Evolutionary conservation across 2,329 filamentous ascomycete species (phyloP).

Genomic region (Beauveria scarabaeidicola): DNA sequence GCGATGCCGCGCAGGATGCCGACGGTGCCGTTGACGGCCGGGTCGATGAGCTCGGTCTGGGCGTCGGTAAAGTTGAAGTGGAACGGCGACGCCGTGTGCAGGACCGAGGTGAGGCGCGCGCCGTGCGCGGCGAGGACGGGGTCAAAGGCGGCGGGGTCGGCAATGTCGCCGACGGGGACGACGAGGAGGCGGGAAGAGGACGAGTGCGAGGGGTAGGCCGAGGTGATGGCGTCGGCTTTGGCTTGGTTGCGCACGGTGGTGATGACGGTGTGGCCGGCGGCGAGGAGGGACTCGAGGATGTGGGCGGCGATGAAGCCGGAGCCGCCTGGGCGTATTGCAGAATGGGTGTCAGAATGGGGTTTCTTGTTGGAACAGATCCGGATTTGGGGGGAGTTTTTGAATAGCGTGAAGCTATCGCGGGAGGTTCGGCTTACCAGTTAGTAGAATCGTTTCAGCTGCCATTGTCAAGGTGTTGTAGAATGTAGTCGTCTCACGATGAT

Average conservation of each 20-base stretch:
- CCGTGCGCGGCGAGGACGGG: constrained; percentile 44
- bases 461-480: background rate
- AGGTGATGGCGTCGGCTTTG: constrained; percentile 44
- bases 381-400: too few species aligned
- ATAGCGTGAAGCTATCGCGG: background rate
- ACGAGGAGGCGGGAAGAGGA: constrained; percentile 31
- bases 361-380: background rate
- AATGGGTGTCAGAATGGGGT: too few species aligned
- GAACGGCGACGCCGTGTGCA: constrained; percentile 55
- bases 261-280: constrained; percentile 41
- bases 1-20: constrained; percentile 66
- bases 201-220: constrained; percentile 31
- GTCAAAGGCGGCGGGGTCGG: constrained; percentile 64
- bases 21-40: constrained; percentile 51
- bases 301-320: constrained; percentile 49
- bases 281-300: constrained; percentile 45
- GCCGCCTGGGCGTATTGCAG: constrained; percentile 28
- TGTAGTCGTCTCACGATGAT: background rate
- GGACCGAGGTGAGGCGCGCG: constrained; percentile 43
- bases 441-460: constrained; percentile 3
- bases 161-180: constrained; percentile 69
- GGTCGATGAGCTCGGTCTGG: constrained; percentile 46
- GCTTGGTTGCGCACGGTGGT: constrained; percentile 48
- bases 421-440: background rate
- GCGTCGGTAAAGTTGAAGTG: constrained; percentile 45